Conservation (phyloP, 2,329 filamentous ascomycete species). For the Colletotrichum sojae region DNA sequence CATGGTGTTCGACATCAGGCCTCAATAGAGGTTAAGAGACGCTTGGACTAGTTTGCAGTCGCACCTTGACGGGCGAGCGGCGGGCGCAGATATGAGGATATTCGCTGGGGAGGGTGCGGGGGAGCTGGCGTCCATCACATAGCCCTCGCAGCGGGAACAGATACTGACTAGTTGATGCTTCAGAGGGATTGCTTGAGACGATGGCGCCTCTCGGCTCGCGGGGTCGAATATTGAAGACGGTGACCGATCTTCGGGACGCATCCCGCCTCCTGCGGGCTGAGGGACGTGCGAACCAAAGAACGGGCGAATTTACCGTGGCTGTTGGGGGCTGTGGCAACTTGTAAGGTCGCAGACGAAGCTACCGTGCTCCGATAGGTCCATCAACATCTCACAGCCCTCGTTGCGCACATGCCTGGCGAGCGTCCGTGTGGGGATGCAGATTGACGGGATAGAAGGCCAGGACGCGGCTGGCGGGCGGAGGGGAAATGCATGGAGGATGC, state of each 20-base stretch:
- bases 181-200: slow-evolving; percentile 9
- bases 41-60: slow-evolving; percentile 2
- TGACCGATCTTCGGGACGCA: background rate
- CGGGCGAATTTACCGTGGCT: background rate
- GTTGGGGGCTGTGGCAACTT: slow-evolving; percentile 22
- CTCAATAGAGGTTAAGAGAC: background rate
- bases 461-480: background rate
- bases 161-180: slow-evolving; percentile 4
- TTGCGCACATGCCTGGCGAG: slow-evolving; percentile 1
- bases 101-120: background rate
- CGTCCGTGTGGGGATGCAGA: slow-evolving; percentile 12
- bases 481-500: too few species aligned
- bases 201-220: slow-evolving; percentile 15
- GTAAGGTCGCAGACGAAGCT: slow-evolving; percentile 2
- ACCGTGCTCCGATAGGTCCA: slow-evolving; percentile 16
- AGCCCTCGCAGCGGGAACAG: background rate
- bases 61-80: slow-evolving; percentile 3
- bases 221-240: background rate
- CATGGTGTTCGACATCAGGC: too few species aligned
- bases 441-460: slow-evolving; percentile 12
- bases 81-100: background rate
- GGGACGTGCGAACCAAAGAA: slow-evolving; percentile 24
- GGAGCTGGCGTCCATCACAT: background rate
- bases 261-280: slow-evolving; percentile 10
- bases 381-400: slow-evolving; percentile 17